Base-by-base conservation (phyloP, 1,139 yeast genomes). In the Hemisphaericaspora subhashii region DNA sequence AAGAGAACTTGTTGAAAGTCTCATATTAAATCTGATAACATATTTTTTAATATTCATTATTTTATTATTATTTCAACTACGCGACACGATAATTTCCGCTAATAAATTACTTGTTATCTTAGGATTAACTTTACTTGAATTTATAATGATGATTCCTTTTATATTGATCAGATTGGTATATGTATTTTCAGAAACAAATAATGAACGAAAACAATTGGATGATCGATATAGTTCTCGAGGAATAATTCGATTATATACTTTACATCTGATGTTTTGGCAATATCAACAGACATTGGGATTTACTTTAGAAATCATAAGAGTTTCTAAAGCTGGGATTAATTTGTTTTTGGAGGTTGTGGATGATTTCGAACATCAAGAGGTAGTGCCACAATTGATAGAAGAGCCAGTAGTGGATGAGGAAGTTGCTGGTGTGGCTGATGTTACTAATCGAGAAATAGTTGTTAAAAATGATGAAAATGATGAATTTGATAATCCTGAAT, bases 221-320 rank as follows among this genome's bases (percentile, higher is more conserved):
- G 16, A 12, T 22, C 22, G 40, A 10, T 42, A 37, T 18, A 41
- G 41, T 31, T 33, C 43, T 10, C 25, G 23, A 13, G 47, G 47
- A 17, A 41, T 44, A 23, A 42, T 44, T 12, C 16, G 39, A 18
- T 38, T 41, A 6, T 35, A 17, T 31, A 39, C 43, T 4, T 28
- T 44, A 5, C 47, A 44, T 33, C 33, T 31, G n/a, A 24, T 31
- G 5, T 44, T 33, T 34, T 44, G 47, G 47, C 17, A 33, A 31
- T 20, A 24, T 27, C 30, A 35, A 21, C 38, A 21, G n/a, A 36
- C 36, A 9, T 22, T 35, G 13, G 13, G 20, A 10, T 35, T 22
- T 28, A 15, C 14, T 28, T 10, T 44, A 24, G 38, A 37, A 22
- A 36, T 42, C 42, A 34, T 33, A 29, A 41, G 44, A 4, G 33